Conservation (phyloP, 2,329 filamentous ascomycete genomes). For the Aspergillus spinulosporus region DNA sequence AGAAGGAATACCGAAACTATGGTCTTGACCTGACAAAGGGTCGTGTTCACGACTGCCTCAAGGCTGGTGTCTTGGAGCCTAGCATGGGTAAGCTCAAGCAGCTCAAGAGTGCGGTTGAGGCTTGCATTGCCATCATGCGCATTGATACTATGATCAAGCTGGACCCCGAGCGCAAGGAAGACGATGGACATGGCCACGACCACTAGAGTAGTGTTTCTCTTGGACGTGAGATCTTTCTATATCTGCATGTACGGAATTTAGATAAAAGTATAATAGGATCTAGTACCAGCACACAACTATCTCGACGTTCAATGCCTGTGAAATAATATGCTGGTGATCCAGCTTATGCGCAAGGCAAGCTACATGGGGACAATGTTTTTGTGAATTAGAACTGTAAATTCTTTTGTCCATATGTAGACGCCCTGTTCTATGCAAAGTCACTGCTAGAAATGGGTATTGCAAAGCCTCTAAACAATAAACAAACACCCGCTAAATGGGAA, state of each 20-base stretch:
- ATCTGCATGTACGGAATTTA: constrained; percentile 15
- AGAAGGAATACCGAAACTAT: constrained; percentile 99
- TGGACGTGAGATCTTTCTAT: constrained; percentile 7
- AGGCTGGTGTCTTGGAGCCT: constrained; percentile 92
- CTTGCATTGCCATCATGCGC: constrained; percentile 98
- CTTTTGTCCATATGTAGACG: neutral
- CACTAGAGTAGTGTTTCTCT: constrained; percentile 57
- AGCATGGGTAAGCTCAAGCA: constrained; percentile 98
- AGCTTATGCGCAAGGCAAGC: neutral
- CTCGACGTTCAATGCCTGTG: neutral
- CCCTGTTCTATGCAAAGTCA: constrained; percentile 12
- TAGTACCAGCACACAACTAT: constrained; percentile 6
- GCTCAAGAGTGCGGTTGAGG: constrained; percentile 97
- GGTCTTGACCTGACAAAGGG: constrained; percentile 87
- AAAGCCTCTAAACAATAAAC: constrained; percentile 20
- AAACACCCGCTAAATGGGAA: constrained; percentile 29
- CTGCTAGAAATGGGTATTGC: neutral
- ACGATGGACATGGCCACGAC: constrained; percentile 85
- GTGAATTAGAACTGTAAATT: neutral
- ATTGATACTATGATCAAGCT: constrained; percentile 99
- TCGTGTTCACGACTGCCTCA: constrained; percentile 88
- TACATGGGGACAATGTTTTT: neutral
- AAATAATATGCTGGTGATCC: too few relatives aligned
- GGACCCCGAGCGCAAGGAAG: constrained; percentile 80
- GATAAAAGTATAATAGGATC: constrained; percentile 25